Base-by-base conservation (phyloP, 177 flowering plant genomes). In the Vitis hybrid region DNA sequence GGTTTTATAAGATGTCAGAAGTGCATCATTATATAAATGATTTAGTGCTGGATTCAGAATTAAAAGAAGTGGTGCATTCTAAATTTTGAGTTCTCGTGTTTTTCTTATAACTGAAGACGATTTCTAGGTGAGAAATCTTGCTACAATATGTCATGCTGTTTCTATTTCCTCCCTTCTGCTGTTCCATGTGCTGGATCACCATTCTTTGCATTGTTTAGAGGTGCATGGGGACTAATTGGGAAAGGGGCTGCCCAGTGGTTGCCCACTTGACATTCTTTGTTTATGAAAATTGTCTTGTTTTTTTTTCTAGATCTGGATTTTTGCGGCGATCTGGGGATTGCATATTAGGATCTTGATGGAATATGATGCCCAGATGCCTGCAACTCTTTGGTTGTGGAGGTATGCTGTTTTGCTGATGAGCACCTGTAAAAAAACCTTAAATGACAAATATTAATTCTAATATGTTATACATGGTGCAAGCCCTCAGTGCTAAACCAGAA, bases 291-390 rank as follows among this genome's bases (percentile, higher is more conserved):
- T 81, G 65, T 66, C 72, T 76, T 70, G 68, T 77, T 78, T 79
- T 65, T 65, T 57, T 75, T 83, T 71, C 67, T 82, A 79, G 85
- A 78, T 84, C 44, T 73, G 81, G 85, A 71, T 67, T 70, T 72
- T 69, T 75, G 77, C 78, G 76, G 81, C 71, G 66, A 67, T 73
- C 73, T 82, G 82, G 82, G 81, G 75, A 78, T 80, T 78, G 78
- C 79, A 70, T 74, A 73, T 70, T 80, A 82, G 82, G 82, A 50
- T 68, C 81, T 76, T 78, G 81, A 76, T 78, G 83, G 77, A 74
- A 71, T 71, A 75, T 74, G 80, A 72, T 83, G 81, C 79, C 78
- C 81, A 64, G 28, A 66, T 75, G 73, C 77, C 74, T 73, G 78
- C 77, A 72, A 73, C 79, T 79, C 76, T 70, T 65, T 66, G 63